A percentile compares a stretch with the other conserved stretches of the same genome.
These are phyloP conservation scores for Globisporangium ultimum DNA, from an alignment of 352 stramenopile species.

Conservation along the genomic window DNA sequence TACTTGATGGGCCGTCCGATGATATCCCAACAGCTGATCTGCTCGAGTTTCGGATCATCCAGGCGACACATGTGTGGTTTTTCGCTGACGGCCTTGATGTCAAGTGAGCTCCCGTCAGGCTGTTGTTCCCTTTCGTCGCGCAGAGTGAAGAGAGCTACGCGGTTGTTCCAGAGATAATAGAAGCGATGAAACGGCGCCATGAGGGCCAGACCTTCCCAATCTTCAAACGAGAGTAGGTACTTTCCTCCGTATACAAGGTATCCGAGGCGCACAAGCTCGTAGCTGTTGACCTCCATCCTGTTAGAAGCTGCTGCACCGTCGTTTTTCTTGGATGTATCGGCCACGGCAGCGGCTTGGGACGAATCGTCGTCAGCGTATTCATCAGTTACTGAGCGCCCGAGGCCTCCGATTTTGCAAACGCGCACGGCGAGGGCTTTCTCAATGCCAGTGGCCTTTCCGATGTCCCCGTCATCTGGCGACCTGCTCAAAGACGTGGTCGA, in stretches of 20 bases:
- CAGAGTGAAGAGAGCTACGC: conserved; percentile 4
- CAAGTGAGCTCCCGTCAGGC: too few species aligned
- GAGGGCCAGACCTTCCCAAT: conserved; percentile 6
- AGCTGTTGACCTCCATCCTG: background rate
- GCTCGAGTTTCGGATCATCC: background rate
- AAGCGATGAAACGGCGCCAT: conserved; percentile 1
- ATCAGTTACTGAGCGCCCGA: background rate
- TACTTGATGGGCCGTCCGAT: background rate
- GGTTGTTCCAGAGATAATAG: conserved; percentile 14
- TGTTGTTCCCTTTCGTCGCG: conserved; percentile 1
- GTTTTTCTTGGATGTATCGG: too few species aligned
- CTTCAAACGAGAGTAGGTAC: conserved; percentile 10
- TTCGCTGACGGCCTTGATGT: background rate
- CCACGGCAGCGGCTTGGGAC: too few species aligned
- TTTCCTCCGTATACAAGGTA: conserved; percentile 12
- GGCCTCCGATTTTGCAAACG: conserved; percentile 1
- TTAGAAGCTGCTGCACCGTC: too few species aligned
- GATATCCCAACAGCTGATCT: background rate
- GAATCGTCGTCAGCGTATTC: background rate
- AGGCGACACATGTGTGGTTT: conserved; percentile 9
- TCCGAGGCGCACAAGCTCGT: conserved; percentile 16
- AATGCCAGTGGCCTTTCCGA: background rate
- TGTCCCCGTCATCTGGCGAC: background rate
- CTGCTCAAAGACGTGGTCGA: background rate
- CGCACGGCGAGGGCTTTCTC: conserved; percentile 1